Conservation (phyloP, 768 basidiomycete species). For the Termitomyces sp. region DNA sequence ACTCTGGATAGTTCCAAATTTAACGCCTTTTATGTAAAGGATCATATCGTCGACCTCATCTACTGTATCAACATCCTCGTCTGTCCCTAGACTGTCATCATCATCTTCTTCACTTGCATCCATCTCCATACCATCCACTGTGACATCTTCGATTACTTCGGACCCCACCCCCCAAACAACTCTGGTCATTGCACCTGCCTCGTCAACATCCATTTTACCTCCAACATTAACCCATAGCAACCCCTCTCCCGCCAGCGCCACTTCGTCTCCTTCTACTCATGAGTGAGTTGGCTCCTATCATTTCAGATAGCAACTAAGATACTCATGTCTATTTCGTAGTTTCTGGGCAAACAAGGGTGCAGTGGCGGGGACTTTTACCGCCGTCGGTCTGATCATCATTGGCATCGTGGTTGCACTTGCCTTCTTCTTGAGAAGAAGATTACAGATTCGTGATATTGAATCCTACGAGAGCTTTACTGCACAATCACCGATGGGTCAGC, state of each 20-base stretch:
- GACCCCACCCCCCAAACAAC: slow-evolving; percentile 11
- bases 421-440: slow-evolving; percentile 26
- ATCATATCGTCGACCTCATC: background rate
- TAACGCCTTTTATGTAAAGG: slow-evolving; percentile 1
- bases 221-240: slow-evolving; percentile 1
- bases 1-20: background rate
- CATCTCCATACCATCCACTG: background rate
- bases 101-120: background rate
- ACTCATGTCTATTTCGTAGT: slow-evolving; percentile 18
- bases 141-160: background rate
- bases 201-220: background rate
- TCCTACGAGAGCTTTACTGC: slow-evolving; percentile 25
- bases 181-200: background rate
- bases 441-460: slow-evolving; percentile 23
- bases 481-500: slow-evolving; percentile 10
- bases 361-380: slow-evolving; percentile 34
- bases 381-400: slow-evolving; percentile 27
- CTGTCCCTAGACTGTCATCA: background rate
- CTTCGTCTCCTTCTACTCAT: slow-evolving; percentile 13
- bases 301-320: background rate
- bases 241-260: slow-evolving; percentile 6
- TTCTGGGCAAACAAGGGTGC: slow-evolving; percentile 38
- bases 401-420: slow-evolving; percentile 25
- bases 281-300: slow-evolving; percentile 11
- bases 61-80: background rate